Percentiles rank a stretch among this genome's conserved stretches.
Evolutionary conservation across 768 basidiomycete species (phyloP).

Genomic region (Tricholoma sp.): DNA sequence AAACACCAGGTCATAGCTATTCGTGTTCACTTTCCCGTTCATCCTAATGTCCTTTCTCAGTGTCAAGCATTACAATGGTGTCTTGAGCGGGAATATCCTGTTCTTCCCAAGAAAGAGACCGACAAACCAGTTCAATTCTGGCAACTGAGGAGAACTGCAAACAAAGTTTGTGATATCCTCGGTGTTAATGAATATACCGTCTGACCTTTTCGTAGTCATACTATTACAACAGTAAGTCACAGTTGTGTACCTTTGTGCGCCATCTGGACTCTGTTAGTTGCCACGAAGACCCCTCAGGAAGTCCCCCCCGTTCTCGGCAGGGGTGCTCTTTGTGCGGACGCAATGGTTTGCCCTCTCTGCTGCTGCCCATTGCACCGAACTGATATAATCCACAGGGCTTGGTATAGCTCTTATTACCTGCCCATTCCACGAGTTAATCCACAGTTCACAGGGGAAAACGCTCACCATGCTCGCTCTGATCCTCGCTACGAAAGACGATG

Average conservation of each 20-base stretch:
- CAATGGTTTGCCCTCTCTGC: slow-evolving; percentile 53
- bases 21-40: background rate
- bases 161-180: slow-evolving; percentile 38
- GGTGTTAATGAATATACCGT: slow-evolving; percentile 8
- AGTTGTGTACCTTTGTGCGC: background rate
- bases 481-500: slow-evolving; percentile 68
- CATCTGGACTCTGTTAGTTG: slow-evolving; percentile 39
- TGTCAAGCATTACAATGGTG: slow-evolving; percentile 87
- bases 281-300: slow-evolving; percentile 75
- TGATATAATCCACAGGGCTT: slow-evolving; percentile 30
- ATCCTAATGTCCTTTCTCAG: slow-evolving; percentile 29
- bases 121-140: slow-evolving; percentile 89
- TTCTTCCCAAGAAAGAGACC: slow-evolving; percentile 55
- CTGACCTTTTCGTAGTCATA: slow-evolving; percentile 35
- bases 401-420: slow-evolving; percentile 18
- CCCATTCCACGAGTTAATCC: background rate
- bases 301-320: slow-evolving; percentile 61
- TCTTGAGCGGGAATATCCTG: slow-evolving; percentile 73
- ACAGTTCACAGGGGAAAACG: slow-evolving; percentile 69
- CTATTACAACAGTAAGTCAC: slow-evolving; percentile 62
- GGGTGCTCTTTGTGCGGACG: slow-evolving; percentile 87
- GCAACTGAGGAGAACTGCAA: slow-evolving; percentile 56
- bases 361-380: background rate
- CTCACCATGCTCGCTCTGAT: slow-evolving; percentile 83
- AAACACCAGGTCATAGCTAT: slow-evolving; percentile 64